Base-by-base conservation (phyloP, 805 yeast species). In the Metschnikowia cubensis region DNA sequence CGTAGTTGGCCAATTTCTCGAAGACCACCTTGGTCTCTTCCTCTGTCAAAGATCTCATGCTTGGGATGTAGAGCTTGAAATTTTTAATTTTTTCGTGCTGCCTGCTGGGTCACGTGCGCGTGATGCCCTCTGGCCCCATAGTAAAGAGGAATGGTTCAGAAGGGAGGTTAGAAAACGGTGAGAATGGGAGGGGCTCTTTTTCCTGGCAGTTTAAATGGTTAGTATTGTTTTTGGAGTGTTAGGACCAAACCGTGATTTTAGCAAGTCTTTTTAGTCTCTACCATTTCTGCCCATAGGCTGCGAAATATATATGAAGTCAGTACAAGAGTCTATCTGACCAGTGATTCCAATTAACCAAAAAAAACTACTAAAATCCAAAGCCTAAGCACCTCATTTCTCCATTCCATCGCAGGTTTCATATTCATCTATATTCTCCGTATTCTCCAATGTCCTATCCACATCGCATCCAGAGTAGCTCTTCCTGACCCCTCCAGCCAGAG, bases 21-120 rank as follows among this genome's bases (percentile, higher is more conserved):
- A 94, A 92, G 38, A 94, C 96, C 15, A 86, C 92, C 67, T 87
- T 89, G 39, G 99, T 92, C 67, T 94, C 99, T 68, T 90, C 97
- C 67, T 92, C 99, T 57, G 98, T 92, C 58, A 92, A 79, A 45
- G 90, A 89, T 77, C 99, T 86, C 99, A 92, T 92, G 38, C 34
- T 39, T 18, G 42, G 31, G 40, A 14, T 34, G 37, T 10, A 33
- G 37, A 25, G n/a, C 15, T 39, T 25, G 46, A 22, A 29, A 18
- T 38, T 40, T 38, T 40, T 32, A 36, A 40, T 53, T 51, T 51
- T 53, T 50, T 43, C 47, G 35, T 38, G 42, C 45, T 36, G 31
- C 25, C 11, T 20, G 29, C 31, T n/a, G 29, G 38, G 52, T 52
- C 55, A 52, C 55, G 55, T 52, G 54, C 41, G 32, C 20, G 39